These are phyloP conservation scores for Thelephora ganbajun DNA, from an alignment of 768 basidiomycete species.

Conservation along the genomic window DNA sequence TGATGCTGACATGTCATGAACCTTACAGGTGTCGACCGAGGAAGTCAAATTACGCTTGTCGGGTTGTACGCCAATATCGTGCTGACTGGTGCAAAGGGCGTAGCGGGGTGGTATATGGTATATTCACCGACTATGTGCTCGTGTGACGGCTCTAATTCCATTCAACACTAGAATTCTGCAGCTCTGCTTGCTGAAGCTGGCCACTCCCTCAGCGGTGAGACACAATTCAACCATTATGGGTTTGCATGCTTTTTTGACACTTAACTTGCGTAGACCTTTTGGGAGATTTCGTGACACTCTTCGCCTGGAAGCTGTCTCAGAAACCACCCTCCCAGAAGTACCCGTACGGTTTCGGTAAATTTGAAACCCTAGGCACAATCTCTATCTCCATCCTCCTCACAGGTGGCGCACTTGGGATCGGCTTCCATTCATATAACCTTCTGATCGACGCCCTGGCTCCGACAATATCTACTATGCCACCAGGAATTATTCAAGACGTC, in stretches of 20 bases:
- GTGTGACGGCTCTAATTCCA: neutral
- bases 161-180: conserved; percentile 45
- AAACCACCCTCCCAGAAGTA: conserved; percentile 67
- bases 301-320: conserved; percentile 77
- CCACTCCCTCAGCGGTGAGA: conserved; percentile 76
- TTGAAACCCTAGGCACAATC: conserved; percentile 90
- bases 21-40: conserved; percentile 47
- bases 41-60: conserved; percentile 72
- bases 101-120: conserved; percentile 69
- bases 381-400: conserved; percentile 79
- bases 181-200: conserved; percentile 88
- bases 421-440: conserved; percentile 81
- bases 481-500: conserved; percentile 52
- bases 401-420: conserved; percentile 72
- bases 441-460: conserved; percentile 61
- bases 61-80: conserved; percentile 75
- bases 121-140: neutral
- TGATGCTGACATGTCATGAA: conserved; percentile 1
- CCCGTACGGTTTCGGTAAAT: conserved; percentile 87
- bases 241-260: neutral
- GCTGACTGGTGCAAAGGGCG: conserved; percentile 72
- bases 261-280: conserved; percentile 42
- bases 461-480: conserved; percentile 46
- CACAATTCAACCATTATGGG: neutral
- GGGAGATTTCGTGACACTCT: conserved; percentile 84